Evolutionary conservation across 306 rosid species (phyloP), one percentile per base, ranked within the genome.

Genomic region (Gillenia trifoliata): DNA sequence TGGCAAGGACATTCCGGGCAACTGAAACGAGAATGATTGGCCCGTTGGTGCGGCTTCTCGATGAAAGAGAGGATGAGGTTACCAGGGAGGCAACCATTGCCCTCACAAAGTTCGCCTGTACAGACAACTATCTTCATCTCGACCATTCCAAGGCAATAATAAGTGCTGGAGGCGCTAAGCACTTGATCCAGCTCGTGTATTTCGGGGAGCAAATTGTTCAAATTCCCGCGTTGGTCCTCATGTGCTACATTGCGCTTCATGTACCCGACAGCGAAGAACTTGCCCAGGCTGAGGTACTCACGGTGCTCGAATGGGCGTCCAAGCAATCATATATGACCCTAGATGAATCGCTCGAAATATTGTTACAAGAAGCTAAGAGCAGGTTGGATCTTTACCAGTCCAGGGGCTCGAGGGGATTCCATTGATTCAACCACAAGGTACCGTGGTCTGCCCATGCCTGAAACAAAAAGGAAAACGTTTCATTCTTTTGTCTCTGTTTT

Each of bases 261-360:
- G 96, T 94, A 47, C 98, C 97, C 2, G 97, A 94, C 75, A 94
- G 91, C 4, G 92, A 94, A 67, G 92, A 87, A 68, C 96, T 94
- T 52, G 99, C 97, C 6, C 63, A 78, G 61, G 96, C 86, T 4
- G 86, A 87, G 90, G 92, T 84, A 52, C 89, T 94, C 3, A 76
- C 89, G 2, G 96, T 88, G 75, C 91, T 94, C 15, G 96, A 90
- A 76, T 90, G 97, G 96, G 95, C 97, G 4, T 86, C 92, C 56
- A 94, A 94, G 83, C 99, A 94, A 71, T 78, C 97, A 28, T 76
- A 50, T 74, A 69, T 86, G 83, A 74, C 85, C 2, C 93, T 88
- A 33, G 88, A 88, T 52, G 89, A 88, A 66, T 12, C 71, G 4
- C 64, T 87, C 0, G 92, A 86, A 36, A 19, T 66, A 25, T 82